Evolutionary conservation across 2,329 filamentous ascomycete species (phyloP), one percentile per base, ranked within the genome.

Genomic region (Xylaria sp.): DNA sequence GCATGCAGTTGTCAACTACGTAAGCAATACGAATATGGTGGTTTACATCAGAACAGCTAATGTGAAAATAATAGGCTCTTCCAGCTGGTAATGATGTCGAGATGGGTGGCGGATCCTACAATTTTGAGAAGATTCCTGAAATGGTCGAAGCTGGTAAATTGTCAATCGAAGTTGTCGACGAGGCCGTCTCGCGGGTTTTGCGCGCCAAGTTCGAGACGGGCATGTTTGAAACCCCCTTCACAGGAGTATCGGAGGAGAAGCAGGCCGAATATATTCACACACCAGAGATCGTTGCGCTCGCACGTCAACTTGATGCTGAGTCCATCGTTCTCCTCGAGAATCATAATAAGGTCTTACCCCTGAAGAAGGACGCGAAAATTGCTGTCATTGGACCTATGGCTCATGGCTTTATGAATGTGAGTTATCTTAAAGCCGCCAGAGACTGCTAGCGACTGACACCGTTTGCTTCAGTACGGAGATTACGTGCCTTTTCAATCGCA

Each of bases 301-400:
- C 90, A 0, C 82, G 89, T 15, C 83, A 90, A 71, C 80, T 92
- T 2, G 90, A 92, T 67, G 83, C 86, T 0, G 90, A 92, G 76
- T 88, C 86, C 28, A 89, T 89, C 49, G 84, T 89, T 5, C 81
- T 89, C 9, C 81, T 89, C 0, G 87, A 89, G 78, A 89, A 89
- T 74, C 85, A 87, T 64, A 79, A 87, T 44, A 79, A 82, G 13
- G 75, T 82, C 3, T 80, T 89, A 7, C 87, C 87, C 0, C 71
- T 89, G 54, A 85, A 84, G 70, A 92, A 90, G 76, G 83, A 86
- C 7, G 89, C 89, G n/a, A 89, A 87, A 17, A 84, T 93, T 66
- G 90, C 90, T 4, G 89, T 93, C 17, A 92, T 93, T 73, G 92
- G 92, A 0, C 91, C 91, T 1, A 93, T 93, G 88, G 91, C 89